These are phyloP conservation scores for Morella rubra DNA, from an alignment of 306 rosid genomes.

Conservation along the genomic window DNA sequence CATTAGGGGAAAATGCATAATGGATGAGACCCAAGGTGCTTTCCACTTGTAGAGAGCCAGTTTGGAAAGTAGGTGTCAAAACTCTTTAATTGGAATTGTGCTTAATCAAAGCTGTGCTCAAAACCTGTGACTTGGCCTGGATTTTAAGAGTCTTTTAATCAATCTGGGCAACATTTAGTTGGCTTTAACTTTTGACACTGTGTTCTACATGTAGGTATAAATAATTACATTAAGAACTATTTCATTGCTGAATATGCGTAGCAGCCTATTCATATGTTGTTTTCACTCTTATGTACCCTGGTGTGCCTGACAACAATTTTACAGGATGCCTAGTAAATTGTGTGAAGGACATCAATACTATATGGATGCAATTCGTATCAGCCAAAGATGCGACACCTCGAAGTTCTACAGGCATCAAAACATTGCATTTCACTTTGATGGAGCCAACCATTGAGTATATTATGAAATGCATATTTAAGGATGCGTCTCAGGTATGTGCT, in stretches of 20 bases:
- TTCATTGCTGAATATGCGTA: background rate
- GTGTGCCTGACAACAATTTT: slow-evolving; percentile 30
- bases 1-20: background rate
- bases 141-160: background rate
- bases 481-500: slow-evolving; percentile 64
- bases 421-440: slow-evolving; percentile 55
- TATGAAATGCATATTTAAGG: slow-evolving; percentile 64
- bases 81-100: slow-evolving; percentile 1
- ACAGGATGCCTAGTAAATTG: slow-evolving; percentile 76
- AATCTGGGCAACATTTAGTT: background rate
- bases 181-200: background rate
- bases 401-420: slow-evolving; percentile 39
- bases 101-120: background rate
- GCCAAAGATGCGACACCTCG: slow-evolving; percentile 41
- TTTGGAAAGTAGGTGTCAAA: background rate
- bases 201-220: background rate
- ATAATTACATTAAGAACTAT: background rate
- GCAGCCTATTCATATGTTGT: slow-evolving; percentile 12
- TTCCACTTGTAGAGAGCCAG: background rate
- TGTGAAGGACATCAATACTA: slow-evolving; percentile 60
- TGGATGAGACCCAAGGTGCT: background rate
- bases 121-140: background rate
- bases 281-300: slow-evolving; percentile 12
- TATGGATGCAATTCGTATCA: slow-evolving; percentile 45
- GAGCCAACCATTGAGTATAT: slow-evolving; percentile 89